Evolutionary conservation across 2,329 filamentous ascomycete genomes (phyloP).

Genomic region (Alternaria gaisen): DNA sequence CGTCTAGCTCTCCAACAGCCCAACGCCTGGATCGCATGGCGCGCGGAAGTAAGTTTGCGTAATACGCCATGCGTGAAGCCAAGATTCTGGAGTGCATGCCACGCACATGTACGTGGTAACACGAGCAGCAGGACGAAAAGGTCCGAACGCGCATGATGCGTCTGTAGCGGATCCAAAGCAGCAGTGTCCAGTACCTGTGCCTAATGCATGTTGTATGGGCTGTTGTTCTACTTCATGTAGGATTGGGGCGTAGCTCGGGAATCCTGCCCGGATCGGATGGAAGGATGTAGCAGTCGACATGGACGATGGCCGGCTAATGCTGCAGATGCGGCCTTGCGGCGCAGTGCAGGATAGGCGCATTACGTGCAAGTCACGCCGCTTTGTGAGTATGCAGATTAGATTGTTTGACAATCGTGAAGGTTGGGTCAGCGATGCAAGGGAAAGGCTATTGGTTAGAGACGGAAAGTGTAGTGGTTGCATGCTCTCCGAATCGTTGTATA

Average conservation of each 20-base stretch:
- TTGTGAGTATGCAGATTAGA: slow-evolving; percentile 12
- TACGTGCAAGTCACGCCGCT: slow-evolving; percentile 13
- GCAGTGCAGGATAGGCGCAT: slow-evolving; percentile 12
- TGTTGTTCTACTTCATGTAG: neutral
- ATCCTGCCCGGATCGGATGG: slow-evolving; percentile 15
- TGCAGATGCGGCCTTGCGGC: neutral
- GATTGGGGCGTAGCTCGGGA: slow-evolving; percentile 14
- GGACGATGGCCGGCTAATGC: slow-evolving; percentile 16
- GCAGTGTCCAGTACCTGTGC: neutral
- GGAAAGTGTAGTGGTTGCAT: slow-evolving; percentile 13
- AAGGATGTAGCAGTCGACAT: slow-evolving; percentile 9
- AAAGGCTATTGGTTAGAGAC: slow-evolving; percentile 3
- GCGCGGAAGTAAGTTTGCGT: slow-evolving; percentile 11
- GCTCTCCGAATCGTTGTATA: slow-evolving; percentile 5
- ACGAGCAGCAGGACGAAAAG: neutral
- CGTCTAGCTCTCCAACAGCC: neutral
- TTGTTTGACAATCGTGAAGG: slow-evolving; percentile 6
- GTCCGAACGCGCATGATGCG: slow-evolving; percentile 9
- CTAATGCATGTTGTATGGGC: slow-evolving; percentile 1
- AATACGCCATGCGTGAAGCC: slow-evolving; percentile 1
- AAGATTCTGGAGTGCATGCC: slow-evolving; percentile 4
- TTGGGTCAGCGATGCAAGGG: neutral
- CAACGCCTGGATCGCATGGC: neutral
- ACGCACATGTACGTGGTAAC: slow-evolving; percentile 4
- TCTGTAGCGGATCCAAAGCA: neutral